These are phyloP conservation scores for Sambucus nigra DNA, from an alignment of 129 eudicot species.

Conservation along the genomic window DNA sequence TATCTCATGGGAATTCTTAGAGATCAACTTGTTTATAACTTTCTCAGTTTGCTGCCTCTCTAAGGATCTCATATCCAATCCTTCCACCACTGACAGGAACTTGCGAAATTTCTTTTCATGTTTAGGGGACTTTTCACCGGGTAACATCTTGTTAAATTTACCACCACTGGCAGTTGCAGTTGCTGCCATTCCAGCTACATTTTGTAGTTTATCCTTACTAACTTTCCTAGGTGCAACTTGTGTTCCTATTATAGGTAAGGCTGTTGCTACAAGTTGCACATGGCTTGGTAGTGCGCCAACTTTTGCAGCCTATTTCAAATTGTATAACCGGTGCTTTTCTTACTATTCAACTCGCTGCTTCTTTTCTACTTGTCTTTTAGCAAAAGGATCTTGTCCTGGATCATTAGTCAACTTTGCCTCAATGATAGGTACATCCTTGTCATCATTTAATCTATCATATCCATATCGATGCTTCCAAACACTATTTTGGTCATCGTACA, in stretches of 20 bases:
- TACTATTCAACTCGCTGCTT: no score
- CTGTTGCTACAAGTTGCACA: conserved; percentile 84
- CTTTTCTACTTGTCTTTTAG: no score
- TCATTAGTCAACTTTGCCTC: no score
- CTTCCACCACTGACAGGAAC: conserved; percentile 85
- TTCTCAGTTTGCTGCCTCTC: conserved; percentile 86
- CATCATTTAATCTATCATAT: no score
- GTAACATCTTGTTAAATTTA: conserved; percentile 85
- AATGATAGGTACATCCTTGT: no score
- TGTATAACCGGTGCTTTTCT: no score
- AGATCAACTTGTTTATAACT: conserved; percentile 66
- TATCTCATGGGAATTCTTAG: conserved; percentile 61
- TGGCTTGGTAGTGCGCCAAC: no score
- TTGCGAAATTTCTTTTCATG: conserved; percentile 85
- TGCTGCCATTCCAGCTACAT: conserved; percentile 97
- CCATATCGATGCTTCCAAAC: no score
- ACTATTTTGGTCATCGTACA: no score
- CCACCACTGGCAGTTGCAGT: conserved; percentile 98
- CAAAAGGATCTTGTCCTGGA: no score
- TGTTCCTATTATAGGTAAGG: conserved; percentile 85
- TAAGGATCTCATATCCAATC: conserved; percentile 77
- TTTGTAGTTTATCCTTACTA: conserved; percentile 67
- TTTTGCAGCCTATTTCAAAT: no score
- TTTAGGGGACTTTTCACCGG: conserved; percentile 87
- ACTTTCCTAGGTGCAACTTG: conserved; percentile 68